Conservation (phyloP, 2,329 filamentous ascomycete species). For the Aureobasidium sp. region DNA sequence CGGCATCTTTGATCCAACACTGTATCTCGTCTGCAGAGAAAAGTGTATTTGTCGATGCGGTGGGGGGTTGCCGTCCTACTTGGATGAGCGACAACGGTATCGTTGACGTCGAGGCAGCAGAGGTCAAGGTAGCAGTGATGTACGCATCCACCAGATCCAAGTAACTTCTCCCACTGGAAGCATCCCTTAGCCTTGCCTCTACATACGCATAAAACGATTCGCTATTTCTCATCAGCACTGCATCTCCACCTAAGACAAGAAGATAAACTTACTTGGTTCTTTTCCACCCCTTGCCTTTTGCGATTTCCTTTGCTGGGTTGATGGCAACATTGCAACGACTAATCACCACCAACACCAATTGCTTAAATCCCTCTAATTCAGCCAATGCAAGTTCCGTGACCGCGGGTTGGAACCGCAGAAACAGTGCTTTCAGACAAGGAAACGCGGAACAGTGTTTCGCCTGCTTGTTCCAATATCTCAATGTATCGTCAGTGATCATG, state of each 20-base stretch:
- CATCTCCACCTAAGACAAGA: not conserved
- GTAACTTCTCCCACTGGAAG: not conserved
- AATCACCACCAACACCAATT: not conserved
- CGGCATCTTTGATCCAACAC: not conserved
- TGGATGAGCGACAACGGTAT: not conserved
- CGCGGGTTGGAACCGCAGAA: not conserved
- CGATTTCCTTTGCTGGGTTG: not conserved
- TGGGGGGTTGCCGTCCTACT: not conserved
- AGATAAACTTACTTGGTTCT: not conserved
- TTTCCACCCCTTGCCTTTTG: not conserved
- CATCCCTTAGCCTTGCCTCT: not conserved
- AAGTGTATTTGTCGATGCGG: not conserved
- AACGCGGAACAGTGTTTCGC: not conserved
- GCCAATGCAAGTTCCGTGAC: not conserved
- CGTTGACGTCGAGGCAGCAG: not conserved
- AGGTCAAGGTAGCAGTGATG: not conserved
- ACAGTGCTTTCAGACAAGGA: not conserved
- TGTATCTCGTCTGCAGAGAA: not conserved
- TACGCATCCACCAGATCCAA: not conserved
- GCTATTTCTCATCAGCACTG: not conserved
- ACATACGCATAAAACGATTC: not conserved
- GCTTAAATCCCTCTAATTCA: not conserved
- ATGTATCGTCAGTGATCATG: not conserved
- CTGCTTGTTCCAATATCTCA: not conserved
- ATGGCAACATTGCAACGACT: no score